Conservation (phyloP, 176 grass and related monocot species). For the Triticum monococcum region DNA sequence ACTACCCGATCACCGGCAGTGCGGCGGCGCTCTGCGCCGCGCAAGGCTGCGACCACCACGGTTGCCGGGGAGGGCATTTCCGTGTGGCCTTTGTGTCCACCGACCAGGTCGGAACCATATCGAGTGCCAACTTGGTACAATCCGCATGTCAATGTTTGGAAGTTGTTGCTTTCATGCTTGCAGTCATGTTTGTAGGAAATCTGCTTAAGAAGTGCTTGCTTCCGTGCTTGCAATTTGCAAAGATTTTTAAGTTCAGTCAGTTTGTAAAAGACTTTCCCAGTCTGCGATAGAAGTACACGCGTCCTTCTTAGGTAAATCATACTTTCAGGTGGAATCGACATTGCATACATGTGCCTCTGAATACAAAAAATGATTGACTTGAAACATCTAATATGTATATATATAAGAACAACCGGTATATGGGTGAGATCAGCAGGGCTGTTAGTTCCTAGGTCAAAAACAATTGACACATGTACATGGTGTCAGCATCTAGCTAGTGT, state of each 20-base stretch:
- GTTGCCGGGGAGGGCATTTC: neutral
- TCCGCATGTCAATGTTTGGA: neutral
- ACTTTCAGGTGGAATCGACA: neutral
- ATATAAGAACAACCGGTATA: neutral
- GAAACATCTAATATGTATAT: neutral
- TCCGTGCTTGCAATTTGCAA: neutral
- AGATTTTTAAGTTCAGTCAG: neutral
- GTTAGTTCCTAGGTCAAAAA: constrained; percentile 23
- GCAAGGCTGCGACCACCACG: neutral
- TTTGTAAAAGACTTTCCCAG: neutral
- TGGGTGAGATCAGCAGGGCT: neutral
- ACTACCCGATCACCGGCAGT: neutral
- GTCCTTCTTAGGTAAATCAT: too few relatives aligned
- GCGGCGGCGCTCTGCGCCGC: neutral
- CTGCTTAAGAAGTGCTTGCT: neutral
- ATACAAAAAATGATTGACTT: neutral
- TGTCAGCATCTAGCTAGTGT: neutral
- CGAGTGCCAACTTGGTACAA: neutral
- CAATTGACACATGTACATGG: constrained; percentile 26
- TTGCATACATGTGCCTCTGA: neutral
- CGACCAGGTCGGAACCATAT: neutral
- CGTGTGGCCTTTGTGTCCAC: neutral
- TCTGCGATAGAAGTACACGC: too few relatives aligned
- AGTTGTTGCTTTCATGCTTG: neutral
- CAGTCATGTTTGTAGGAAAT: neutral